Percentiles rank a stretch among this genome's conserved stretches.
These are phyloP conservation scores for Copromyces sp. DNA, from an alignment of 495 filamentous ascomycete genomes.

Conservation along the genomic window DNA sequence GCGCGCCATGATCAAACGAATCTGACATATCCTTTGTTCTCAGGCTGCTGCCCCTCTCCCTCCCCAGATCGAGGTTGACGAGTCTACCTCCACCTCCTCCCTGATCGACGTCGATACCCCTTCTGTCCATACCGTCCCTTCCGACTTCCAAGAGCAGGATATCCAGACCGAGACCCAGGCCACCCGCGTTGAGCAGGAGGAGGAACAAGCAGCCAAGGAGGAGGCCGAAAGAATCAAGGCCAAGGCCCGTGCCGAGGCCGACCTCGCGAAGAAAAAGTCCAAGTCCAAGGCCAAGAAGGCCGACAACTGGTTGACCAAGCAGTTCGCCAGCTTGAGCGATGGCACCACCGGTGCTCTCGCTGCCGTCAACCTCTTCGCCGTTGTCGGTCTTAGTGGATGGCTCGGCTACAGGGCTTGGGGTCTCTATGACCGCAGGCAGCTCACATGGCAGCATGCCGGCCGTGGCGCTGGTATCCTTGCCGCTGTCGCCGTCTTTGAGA, in stretches of 20 bases:
- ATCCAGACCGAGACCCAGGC: conserved; percentile 68
- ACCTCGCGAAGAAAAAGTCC: conserved; percentile 44
- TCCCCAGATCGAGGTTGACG: conserved; percentile 50
- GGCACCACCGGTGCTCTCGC: conserved; percentile 26
- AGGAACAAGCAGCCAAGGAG: conserved; percentile 10
- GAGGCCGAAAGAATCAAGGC: conserved; percentile 26
- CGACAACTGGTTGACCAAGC: conserved; percentile 28
- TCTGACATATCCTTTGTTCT: neutral
- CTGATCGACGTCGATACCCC: conserved; percentile 71
- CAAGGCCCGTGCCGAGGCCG: conserved; percentile 34
- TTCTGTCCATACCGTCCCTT: conserved; percentile 58
- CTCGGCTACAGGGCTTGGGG: conserved; percentile 38
- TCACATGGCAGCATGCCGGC: conserved; percentile 63
- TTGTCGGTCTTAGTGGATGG: conserved; percentile 36
- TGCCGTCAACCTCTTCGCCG: conserved; percentile 28
- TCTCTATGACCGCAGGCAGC: conserved; percentile 50
- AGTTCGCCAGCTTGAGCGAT: conserved; percentile 25
- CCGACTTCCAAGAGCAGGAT: conserved; percentile 52
- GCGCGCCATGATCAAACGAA: neutral
- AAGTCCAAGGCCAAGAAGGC: conserved; percentile 26
- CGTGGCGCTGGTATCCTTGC: conserved; percentile 44
- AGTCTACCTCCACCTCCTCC: conserved; percentile 46
- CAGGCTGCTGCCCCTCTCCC: conserved; percentile 55
- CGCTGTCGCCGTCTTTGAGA: conserved; percentile 32
- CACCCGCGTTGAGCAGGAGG: conserved; percentile 41